Base-by-base conservation (phyloP, 2,329 filamentous ascomycete genomes). In the Aureobasidium leucospermi region DNA sequence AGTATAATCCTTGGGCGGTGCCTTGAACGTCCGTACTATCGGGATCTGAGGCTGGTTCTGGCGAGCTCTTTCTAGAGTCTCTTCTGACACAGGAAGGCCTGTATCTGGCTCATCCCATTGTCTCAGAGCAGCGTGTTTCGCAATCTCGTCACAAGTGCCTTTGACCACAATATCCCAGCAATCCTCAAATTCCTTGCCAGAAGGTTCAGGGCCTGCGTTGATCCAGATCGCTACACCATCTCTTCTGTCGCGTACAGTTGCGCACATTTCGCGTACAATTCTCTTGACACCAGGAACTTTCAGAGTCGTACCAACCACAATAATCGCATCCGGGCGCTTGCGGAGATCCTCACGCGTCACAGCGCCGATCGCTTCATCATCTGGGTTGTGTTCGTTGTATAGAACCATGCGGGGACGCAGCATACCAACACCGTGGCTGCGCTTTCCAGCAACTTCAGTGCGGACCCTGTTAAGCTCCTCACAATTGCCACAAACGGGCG, bases 361-460 rank as follows among this genome's bases (percentile, higher is more conserved):
- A 23, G 89, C 89, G 45, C 93, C 92, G 71, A 99, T 99, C 13
- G 94, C 93, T 66, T 96, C 93, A 65, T 94, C 90, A 65, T 99
- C 94, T 0, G 94, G 94, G 70, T 97, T 96, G 71, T 90, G 88
- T 73, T 99, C 94, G 71, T 97, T 96, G 77, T 99, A 99, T 9
- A 99, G 81, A 4, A 97, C 93, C 78, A 99, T 96, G 60, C 94
- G 85, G 23, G 94, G 94, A 23, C 94, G 85, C 63, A 99, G 77
- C 62, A 89, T 85, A 43, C 94, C 94, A 67, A 99, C 88, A 1
- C 94, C 94, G 69, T 96, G 94, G 69, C 92, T 96, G 61, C 94
- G 85, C 74, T 96, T 93, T 51, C 92, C 91, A 11, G 86, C 88
- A 63, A 85, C 79, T 4, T 81, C 80, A 15, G 87, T 89, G 67